Conservation (phyloP, 1,284 basidiomycete species). For the Boletus mariae region DNA sequence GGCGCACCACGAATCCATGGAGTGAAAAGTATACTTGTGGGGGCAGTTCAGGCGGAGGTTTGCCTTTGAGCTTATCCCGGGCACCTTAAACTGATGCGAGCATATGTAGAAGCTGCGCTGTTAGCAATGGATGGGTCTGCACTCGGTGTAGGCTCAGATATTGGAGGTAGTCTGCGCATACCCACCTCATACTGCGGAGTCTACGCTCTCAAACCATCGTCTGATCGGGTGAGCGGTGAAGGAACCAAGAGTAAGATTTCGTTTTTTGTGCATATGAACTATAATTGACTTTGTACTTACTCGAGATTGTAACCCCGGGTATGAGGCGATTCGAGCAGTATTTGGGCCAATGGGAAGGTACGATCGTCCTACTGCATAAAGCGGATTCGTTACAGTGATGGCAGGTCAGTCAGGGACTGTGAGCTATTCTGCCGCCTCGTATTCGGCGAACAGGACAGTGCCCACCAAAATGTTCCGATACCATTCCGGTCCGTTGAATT, state of each 20-base stretch:
- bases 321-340: slow-evolving; percentile 58
- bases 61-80: background rate
- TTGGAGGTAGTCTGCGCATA: slow-evolving; percentile 76
- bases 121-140: slow-evolving; percentile 73
- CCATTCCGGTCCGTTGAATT: slow-evolving; percentile 57
- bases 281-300: slow-evolving; percentile 2
- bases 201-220: slow-evolving; percentile 75
- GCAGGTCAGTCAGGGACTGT: slow-evolving; percentile 64
- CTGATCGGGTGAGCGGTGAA: slow-evolving; percentile 46
- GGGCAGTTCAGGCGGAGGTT: slow-evolving; percentile 70
- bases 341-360: slow-evolving; percentile 77
- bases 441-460: slow-evolving; percentile 49
- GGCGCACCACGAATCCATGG: slow-evolving; percentile 71
- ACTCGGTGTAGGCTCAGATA: slow-evolving; percentile 77
- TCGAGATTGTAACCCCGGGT: slow-evolving; percentile 55
- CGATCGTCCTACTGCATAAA: slow-evolving; percentile 2
- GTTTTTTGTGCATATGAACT: background rate
- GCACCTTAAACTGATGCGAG: slow-evolving; percentile 1
- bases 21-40: slow-evolving; percentile 63
- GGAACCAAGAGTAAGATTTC: slow-evolving; percentile 46
- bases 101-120: slow-evolving; percentile 57
- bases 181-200: slow-evolving; percentile 80
- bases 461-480: slow-evolving; percentile 48
- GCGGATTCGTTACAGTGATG: slow-evolving; percentile 7
- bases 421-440: slow-evolving; percentile 53